Evolutionary conservation across 169 alveolate genomes (phyloP), one percentile per base, ranked within the genome.

Genomic region (Plasmodium falciparum): DNA sequence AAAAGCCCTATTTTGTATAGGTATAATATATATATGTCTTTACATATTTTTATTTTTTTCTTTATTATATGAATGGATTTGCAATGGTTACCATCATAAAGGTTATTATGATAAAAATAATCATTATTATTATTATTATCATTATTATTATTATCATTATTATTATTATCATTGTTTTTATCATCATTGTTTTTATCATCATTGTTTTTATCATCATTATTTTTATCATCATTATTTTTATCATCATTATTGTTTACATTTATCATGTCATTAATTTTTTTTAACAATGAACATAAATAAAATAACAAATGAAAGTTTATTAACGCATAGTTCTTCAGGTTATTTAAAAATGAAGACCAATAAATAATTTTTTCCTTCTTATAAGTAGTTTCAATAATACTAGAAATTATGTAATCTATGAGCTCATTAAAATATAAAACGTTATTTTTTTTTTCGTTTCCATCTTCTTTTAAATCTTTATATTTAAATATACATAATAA

Each of bases 271-370:
- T 17, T 39, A 26, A 22, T 5, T n/a, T 56, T 24, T 47, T 70
- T 66, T 43, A 78, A 8, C 29, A 78, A 13, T 15, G 89, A 78
- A 33, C 89, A 78, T 47, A 78, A 33, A 33, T 78, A 78, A 66
- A 78, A 78, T 20, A 78, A 71, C 5, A 78, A 11, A 17, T 78
- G 89, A 43, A 78, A 78, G 20, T 78, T 78, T 20, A 78, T 61
- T 71, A 50, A 20, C 3, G 63, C 70, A 50, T 26, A 78, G 7
- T 78, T 78, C 61, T 59, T 56, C 20, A 29, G 13, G 54, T 22
- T 65, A 58, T 24, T 52, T 29, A 78, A 52, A 78, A 78, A 78
- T 17, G 65, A 75, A 26, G 66, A 9, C 89, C 89, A 78, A 67
- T 33, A 43, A 15, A 78, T 2, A 39, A 66, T 78, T 47, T 47